These are phyloP conservation scores for Suillus luteus DNA, from an alignment of 768 basidiomycete genomes.

Conservation along the genomic window DNA sequence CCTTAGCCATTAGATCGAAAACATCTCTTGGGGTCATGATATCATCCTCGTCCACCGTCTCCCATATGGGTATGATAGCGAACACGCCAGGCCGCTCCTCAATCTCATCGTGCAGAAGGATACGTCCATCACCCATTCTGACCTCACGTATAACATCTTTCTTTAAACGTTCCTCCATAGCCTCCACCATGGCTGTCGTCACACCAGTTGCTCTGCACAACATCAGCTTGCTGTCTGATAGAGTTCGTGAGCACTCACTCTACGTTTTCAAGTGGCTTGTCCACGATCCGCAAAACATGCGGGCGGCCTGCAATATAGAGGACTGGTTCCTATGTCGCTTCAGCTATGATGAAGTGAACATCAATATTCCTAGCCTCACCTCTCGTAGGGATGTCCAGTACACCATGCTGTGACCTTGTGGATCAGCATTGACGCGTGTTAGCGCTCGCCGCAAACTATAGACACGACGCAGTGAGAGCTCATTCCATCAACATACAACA, in stretches of 20 bases:
- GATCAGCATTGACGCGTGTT: slow-evolving; percentile 75
- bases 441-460: slow-evolving; percentile 76
- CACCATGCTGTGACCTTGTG: slow-evolving; percentile 71
- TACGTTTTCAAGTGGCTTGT: slow-evolving; percentile 90
- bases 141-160: slow-evolving; percentile 85
- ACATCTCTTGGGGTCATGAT: slow-evolving; percentile 89
- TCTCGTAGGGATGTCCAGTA: slow-evolving; percentile 97
- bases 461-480: slow-evolving; percentile 9
- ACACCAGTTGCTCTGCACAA: slow-evolving; percentile 83
- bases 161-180: slow-evolving; percentile 88
- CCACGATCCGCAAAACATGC: slow-evolving; percentile 86
- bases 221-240: slow-evolving; percentile 3
- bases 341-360: neutral
- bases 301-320: slow-evolving; percentile 85
- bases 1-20: slow-evolving; percentile 68
- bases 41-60: slow-evolving; percentile 75
- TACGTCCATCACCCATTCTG: slow-evolving; percentile 64
- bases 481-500: slow-evolving; percentile 2
- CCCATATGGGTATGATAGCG: slow-evolving; percentile 93
- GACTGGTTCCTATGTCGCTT: slow-evolving; percentile 75
- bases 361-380: slow-evolving; percentile 40
- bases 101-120: slow-evolving; percentile 93
- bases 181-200: slow-evolving; percentile 85
- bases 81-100: slow-evolving; percentile 91
- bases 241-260: slow-evolving; percentile 56